Base-by-base conservation (phyloP, 345 rosid genomes). In the Mercurialis annua region DNA sequence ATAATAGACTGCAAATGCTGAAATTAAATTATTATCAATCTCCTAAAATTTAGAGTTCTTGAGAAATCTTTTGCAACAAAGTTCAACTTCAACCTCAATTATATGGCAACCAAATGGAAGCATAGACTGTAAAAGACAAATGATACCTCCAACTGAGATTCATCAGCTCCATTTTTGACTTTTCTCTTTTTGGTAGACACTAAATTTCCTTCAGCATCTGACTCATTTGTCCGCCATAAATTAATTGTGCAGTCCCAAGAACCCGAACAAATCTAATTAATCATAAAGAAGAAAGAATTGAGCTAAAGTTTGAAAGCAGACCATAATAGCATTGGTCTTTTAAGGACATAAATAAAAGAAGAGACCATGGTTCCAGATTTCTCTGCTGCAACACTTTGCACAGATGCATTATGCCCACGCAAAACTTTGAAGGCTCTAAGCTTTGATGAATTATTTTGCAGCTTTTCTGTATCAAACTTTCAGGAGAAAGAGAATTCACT, bases 181-280 rank as follows among this genome's bases (percentile, higher is more conserved):
- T 83, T 95, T 78, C 98, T 85, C 84, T 82, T 95, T 86, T 95
- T 95, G 59, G 83, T 60, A 46, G 96, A 70, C 68, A 89, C 90
- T 46, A 69, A 68, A 59, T 82, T 80, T 54, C 87, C 89, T 40
- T 77, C 86, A 17, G 73, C 69, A 62, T 70, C 82, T 42, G 89
- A 70, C 31, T 81, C 78, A 79, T 75, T 76, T 26, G 89, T 80
- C 80, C 64, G 62, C 99, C 99, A 95, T 56, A 95, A 70, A 70
- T 90, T 88, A 70, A 95, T 83, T 0, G 85, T 84, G 70, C 85
- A 86, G 83, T 95, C 99, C 97, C 98, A 92, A 30, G 99, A 92
- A 76, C 99, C 88, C 9, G 98, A 91, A 80, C 97, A 89, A 71
- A 93, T 57, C 98, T 93, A 75, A 17, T 51, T 57, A 76, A 20